Evolutionary conservation across 768 basidiomycete species (phyloP).

Genomic region (Daedalea quercina): DNA sequence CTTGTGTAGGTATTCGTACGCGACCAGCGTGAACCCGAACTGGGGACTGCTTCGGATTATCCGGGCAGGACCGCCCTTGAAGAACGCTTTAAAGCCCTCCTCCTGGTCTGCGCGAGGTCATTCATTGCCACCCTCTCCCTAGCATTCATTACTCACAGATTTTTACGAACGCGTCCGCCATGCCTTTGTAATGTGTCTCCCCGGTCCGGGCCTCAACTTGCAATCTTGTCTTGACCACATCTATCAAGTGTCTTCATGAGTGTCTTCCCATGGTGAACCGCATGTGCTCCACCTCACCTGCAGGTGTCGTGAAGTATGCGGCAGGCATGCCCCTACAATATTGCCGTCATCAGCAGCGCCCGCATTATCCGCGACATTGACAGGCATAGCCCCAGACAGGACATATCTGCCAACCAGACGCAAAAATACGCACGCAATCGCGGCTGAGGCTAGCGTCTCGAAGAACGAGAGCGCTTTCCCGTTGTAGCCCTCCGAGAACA

Average conservation of each 20-base stretch:
- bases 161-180: slow-evolving; percentile 82
- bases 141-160: slow-evolving; percentile 65
- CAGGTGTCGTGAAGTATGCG: slow-evolving; percentile 88
- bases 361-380: background rate
- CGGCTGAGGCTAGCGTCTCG: slow-evolving; percentile 82
- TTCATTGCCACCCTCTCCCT: background rate
- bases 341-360: slow-evolving; percentile 4
- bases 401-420: background rate
- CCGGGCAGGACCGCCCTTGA: slow-evolving; percentile 89
- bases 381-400: slow-evolving; percentile 1
- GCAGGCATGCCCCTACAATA: slow-evolving; percentile 89
- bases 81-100: slow-evolving; percentile 84
- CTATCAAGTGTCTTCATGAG: slow-evolving; percentile 32
- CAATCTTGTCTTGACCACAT: slow-evolving; percentile 95
- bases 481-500: slow-evolving; percentile 94
- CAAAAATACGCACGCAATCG: slow-evolving; percentile 58
- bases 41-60: slow-evolving; percentile 85
- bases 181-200: slow-evolving; percentile 85
- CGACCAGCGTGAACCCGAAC: slow-evolving; percentile 90
- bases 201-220: slow-evolving; percentile 92
- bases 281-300: slow-evolving; percentile 42
- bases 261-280: slow-evolving; percentile 1
- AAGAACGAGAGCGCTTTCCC: slow-evolving; percentile 89
- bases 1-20: slow-evolving; percentile 68
- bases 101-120: slow-evolving; percentile 55